Base-by-base conservation (phyloP, 108 stramenopile genomes). In the Craspedostauros australis region DNA sequence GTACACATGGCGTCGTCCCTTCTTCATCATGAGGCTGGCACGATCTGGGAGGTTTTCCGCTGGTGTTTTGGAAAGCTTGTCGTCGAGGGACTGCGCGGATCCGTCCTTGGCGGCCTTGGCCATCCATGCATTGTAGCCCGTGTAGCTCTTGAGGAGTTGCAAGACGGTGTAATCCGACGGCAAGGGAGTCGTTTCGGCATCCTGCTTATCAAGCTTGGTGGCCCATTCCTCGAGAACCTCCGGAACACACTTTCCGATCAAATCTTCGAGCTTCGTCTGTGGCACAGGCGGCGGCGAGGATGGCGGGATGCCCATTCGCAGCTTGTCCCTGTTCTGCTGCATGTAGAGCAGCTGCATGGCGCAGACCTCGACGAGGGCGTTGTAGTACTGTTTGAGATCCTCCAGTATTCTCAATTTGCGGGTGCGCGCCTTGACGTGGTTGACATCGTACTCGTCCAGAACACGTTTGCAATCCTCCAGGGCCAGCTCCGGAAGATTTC, bases 111-210 rank as follows among this genome's bases (percentile, higher is more conserved):
- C 83, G 6, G 85, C 89, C 48, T 75, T 59, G 6, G 85, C 65
- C 89, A 86, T 94, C 93, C 93, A 94, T 22, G 64, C 50, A 56
- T 84, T 72, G 67, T 79, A 94, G 25, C 87, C 86, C 28, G 87
- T 75, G 63, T 87, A 94, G 34, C 68, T 73, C 59, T 87, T 73
- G 18, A 94, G 48, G 31, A 94, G 48, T 49, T 90, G 88, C 18
- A 62, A 33, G 25, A 94, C 71, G 8, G 93, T 91, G 62, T 89
- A 83, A n/a, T 66, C 49, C 22, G 80, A 73, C 0, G 93, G 93
- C 30, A 88, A 70, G 1, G 66, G 64, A 29, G 41, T 39, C 7
- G 30, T 32, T 1, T 50, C 58, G 20, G 50, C 55, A 14, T 51
- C 38, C 21, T 63, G 73, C 3, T 40, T 23, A 14, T 42, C 16